Base-by-base conservation (phyloP, 2,329 filamentous ascomycete genomes). In the Colletotrichum abscissum region DNA sequence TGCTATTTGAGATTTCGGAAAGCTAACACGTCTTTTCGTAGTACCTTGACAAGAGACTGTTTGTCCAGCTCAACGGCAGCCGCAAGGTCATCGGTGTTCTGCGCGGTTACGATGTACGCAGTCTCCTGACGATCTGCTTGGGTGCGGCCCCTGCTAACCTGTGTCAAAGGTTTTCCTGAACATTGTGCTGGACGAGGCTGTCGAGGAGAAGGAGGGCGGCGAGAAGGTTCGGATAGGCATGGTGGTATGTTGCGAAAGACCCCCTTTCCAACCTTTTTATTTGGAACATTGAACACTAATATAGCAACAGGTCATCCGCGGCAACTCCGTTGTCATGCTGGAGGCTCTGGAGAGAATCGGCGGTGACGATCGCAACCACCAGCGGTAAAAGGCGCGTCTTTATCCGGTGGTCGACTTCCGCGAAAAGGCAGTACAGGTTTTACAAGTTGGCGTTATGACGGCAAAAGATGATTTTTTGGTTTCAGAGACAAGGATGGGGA, bases 41-140 rank as follows among this genome's bases (percentile, higher is more conserved):
- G 97, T 99, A 99, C 86, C 95, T 99, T 86, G 97, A 99, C 89
- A 99, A 99, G 91, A 91, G 96, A 86, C 91, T 99, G 81, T 98
- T 98, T 84, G 95, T 98, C 77, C 96, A 99, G 85, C 88, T 99
- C 67, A 99, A 99, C 85, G 97, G 97, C 81, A 98, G 95, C 84
- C 94, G 97, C 83, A 98, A 98, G 86, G 96, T 99, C 75, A 95
- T 98, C 83, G 97, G 97, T 69, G 90, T 98, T 64, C 90, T 99
- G 72, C 92, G 97, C 76, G 97, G 97, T 73, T 99, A 98, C 84
- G 97, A 99, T 91, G 97, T 98, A 86, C 77, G 93, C 60, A 19
- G 8, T 22, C 35, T 19, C 19, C 33, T 11, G n/a, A 26, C 52
- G 1, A 22, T 4, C 46, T 54, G 4, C 22, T 14, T 24, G 16